Evolutionary conservation across 805 yeast genomes (phyloP), one percentile per base, ranked within the genome.

Genomic region (Candida piceae): DNA sequence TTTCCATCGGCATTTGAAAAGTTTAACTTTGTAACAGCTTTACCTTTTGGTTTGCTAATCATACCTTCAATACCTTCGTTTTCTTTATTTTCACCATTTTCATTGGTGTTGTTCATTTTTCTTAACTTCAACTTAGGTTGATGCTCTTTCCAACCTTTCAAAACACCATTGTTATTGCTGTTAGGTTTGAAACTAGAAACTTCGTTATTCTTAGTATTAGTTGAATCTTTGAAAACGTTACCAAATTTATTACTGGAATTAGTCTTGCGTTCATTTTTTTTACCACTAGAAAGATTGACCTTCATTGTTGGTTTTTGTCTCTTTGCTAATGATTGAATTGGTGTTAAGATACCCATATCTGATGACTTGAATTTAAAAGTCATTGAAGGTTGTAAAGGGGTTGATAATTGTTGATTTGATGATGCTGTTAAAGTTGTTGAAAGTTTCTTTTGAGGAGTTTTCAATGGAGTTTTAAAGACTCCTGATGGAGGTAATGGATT

Each of bases 361-460:
- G 59, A 53, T 13, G 66, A 55, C 37, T 56, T 57, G 45, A 64
- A 60, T 43, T 58, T 62, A 50, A 64, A 63, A 2, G 67, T 63
- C 60, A 57, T 56, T 24, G 7, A 46, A 31, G 15, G 33, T 18
- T 21, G 29, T 20, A 9, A 9, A 6, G 9, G 33, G 33, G 18
- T 18, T 28, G 35, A 27, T 29, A 16, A 11, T 7, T 25, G 16
- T 16, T 26, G 29, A 6, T 21, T 18, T 26, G 12, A 13, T 29
- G 31, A 16, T 11, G 29, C 27, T 10, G 27, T 9, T 29, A 32
- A 18, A 13, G 49, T 38, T 29, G 36, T 25, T 22, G 11, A 25
- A n/a, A 16, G 6, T 20, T 20, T 20, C 8, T 20, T 26, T 26
- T n/a, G 33, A 12, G 51, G 42, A 10, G 52, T 44, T 36, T 48